Evolutionary conservation across 2,329 filamentous ascomycete species (phyloP).

Genomic region (Elsinoe necatrix): DNA sequence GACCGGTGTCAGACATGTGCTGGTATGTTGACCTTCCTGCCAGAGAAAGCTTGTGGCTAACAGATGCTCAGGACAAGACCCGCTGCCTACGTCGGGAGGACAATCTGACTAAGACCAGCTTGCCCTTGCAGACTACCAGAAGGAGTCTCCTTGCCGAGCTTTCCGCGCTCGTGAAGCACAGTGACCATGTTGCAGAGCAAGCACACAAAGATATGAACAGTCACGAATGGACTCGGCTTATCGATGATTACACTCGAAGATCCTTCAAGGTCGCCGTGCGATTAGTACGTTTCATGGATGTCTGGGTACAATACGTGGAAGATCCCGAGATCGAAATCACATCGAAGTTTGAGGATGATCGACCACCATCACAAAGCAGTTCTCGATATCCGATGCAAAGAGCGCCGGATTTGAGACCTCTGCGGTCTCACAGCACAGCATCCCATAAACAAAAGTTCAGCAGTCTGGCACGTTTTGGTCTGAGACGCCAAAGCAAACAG

Average conservation of each 20-base stretch:
- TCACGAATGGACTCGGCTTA: conserved; percentile 61
- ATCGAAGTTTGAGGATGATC: neutral
- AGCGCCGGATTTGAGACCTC: neutral
- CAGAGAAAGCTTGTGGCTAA: conserved; percentile 20
- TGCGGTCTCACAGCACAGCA: neutral
- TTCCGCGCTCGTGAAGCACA: conserved; percentile 78
- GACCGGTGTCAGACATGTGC: conserved; percentile 78
- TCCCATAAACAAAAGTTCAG: neutral
- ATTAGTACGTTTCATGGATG: conserved; percentile 80
- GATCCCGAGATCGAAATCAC: neutral
- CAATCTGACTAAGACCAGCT: conserved; percentile 62
- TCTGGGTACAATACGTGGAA: conserved; percentile 51
- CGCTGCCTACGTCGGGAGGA: conserved; percentile 81
- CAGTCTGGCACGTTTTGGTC: neutral
- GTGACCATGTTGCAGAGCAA: conserved; percentile 73
- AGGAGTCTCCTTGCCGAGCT: conserved; percentile 85
- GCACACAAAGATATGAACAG: conserved; percentile 46
- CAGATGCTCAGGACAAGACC: conserved; percentile 61
- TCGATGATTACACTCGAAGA: conserved; percentile 89
- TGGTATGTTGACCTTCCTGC: conserved; percentile 50
- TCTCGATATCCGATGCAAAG: neutral
- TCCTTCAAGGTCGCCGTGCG: conserved; percentile 92
- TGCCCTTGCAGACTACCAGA: conserved; percentile 67
- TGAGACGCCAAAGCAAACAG: conserved; percentile 3
- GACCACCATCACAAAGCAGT: conserved; percentile 6